phyloP scores from a whole-genome alignment of 202 grass and related monocot genomes.

The Schoenoplectus triqueter region DNA sequence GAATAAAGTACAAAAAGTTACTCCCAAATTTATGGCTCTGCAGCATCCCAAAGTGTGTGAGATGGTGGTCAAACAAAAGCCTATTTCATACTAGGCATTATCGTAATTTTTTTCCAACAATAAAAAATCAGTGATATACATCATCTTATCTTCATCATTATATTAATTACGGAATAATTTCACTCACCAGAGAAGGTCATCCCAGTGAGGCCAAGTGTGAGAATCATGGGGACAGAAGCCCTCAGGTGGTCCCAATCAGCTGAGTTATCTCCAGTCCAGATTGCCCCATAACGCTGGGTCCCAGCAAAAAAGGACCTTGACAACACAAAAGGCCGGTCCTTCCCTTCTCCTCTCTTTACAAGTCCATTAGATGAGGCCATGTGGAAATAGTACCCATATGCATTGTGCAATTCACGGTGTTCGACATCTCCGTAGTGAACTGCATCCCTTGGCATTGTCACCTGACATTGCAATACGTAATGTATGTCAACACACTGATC shows the following conservation, averaged over 20 bases:
- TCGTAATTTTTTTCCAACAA: not conserved
- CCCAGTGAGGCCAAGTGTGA: conserved; percentile 95
- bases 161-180: conserved; percentile 11
- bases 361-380: conserved; percentile 87
- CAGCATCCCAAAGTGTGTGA: not conserved
- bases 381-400: conserved; percentile 98
- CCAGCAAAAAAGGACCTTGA: conserved; percentile 94
- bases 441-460: conserved; percentile 93
- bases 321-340: conserved; percentile 92
- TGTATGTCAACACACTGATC: conserved; percentile 2
- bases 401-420: conserved; percentile 89
- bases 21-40: not conserved
- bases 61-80: not conserved
- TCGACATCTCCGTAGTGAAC: conserved; percentile 78
- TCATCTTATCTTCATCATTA: not conserved
- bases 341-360: conserved; percentile 74
- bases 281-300: conserved; percentile 77
- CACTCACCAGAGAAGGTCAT: conserved; percentile 84
- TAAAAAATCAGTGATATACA: not conserved
- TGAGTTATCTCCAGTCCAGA: conserved; percentile 94
- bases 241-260: conserved; percentile 97
- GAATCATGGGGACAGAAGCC: conserved; percentile 88
- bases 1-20: not conserved
- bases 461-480: conserved; percentile 45
- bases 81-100: not conserved